Percentiles rank a stretch among this genome's conserved stretches.
These are phyloP conservation scores for Strigomonas galati DNA, from an alignment of 208 protist genomes.

Conservation along the genomic window DNA sequence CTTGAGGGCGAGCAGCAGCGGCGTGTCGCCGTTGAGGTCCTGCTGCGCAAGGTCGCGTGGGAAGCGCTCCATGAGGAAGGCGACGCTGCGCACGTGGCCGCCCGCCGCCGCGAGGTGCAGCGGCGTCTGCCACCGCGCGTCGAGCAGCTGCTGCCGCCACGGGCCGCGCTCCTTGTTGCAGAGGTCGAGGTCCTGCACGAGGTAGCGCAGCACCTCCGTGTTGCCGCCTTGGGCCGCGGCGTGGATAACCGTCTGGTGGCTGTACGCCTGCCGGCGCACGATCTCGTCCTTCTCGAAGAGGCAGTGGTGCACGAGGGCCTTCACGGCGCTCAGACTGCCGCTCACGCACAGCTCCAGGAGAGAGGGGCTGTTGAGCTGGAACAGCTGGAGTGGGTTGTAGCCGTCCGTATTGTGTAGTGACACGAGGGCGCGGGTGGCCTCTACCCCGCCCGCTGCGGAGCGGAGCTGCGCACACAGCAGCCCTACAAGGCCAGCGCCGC, in stretches of 20 bases:
- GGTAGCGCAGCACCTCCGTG: constrained; percentile 46
- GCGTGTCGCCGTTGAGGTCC: constrained; percentile 67
- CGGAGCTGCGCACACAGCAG: constrained; percentile 55
- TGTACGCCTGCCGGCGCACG: constrained; percentile 25
- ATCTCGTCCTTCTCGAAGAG: constrained; percentile 45
- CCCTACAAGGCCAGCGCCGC: constrained; percentile 35
- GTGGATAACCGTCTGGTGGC: constrained; percentile 42
- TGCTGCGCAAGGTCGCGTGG: constrained; percentile 28
- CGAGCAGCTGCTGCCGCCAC: constrained; percentile 24
- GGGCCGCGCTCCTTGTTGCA: not conserved
- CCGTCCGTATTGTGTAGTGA: constrained; percentile 38
- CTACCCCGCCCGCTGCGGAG: constrained; percentile 21
- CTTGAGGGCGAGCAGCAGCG: constrained; percentile 61
- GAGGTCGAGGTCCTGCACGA: constrained; percentile 45
- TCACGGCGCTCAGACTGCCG: constrained; percentile 43
- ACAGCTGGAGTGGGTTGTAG: constrained; percentile 55
- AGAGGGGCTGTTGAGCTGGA: constrained; percentile 48
- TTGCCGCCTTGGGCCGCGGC: constrained; percentile 39
- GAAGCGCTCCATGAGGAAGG: constrained; percentile 37
- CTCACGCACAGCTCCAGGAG: constrained; percentile 55
- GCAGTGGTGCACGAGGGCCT: constrained; percentile 60
- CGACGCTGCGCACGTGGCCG: constrained; percentile 39
- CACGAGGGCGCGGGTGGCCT: constrained; percentile 16
- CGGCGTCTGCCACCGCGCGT: constrained; percentile 58
- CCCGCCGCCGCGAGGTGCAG: constrained; percentile 62